A percentile compares a stretch with the other conserved stretches of the same genome.
Evolutionary conservation across 2,329 filamentous ascomycete species (phyloP).

Genomic region (Pseudogymnoascus sp.): DNA sequence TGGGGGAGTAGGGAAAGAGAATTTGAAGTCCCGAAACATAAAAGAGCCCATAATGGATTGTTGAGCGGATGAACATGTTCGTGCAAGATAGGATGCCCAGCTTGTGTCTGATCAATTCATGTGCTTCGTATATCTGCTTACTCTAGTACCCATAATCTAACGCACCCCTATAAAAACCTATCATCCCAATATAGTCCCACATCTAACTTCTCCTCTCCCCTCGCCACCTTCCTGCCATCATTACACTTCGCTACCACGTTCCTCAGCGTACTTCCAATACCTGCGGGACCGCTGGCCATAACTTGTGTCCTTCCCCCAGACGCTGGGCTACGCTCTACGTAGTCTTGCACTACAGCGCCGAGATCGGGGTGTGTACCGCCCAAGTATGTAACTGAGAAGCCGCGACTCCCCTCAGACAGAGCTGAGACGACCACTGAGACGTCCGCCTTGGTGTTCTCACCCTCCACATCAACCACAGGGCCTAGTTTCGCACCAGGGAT

Average conservation of each 20-base stretch:
- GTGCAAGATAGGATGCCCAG: neutral
- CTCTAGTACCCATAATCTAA: neutral
- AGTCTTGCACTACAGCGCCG: slow-evolving; percentile 36
- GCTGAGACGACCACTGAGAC: slow-evolving; percentile 13
- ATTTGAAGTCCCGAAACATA: neutral
- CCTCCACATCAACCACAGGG: slow-evolving; percentile 16
- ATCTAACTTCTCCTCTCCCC: slow-evolving; percentile 45
- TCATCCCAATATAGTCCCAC: slow-evolving; percentile 52
- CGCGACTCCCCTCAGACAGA: slow-evolving; percentile 5
- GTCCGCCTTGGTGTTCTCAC: slow-evolving; percentile 18
- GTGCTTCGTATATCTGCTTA: neutral
- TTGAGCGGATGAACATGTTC: neutral
- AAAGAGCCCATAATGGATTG: neutral
- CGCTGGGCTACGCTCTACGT: slow-evolving; percentile 37
- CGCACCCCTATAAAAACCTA: slow-evolving; percentile 26
- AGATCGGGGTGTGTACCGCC: slow-evolving; percentile 37
- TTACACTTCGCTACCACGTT: slow-evolving; percentile 45
- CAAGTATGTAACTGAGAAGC: slow-evolving; percentile 4
- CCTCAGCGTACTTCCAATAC: slow-evolving; percentile 51
- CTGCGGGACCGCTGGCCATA: slow-evolving; percentile 50
- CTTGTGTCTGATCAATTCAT: neutral
- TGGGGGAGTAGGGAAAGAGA: neutral
- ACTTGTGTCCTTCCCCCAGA: slow-evolving; percentile 42
- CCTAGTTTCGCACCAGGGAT: slow-evolving; percentile 13
- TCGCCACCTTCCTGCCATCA: slow-evolving; percentile 45